Evolutionary conservation across 345 rosid species (phyloP).

Genomic region (Noccaea bulbosa): DNA sequence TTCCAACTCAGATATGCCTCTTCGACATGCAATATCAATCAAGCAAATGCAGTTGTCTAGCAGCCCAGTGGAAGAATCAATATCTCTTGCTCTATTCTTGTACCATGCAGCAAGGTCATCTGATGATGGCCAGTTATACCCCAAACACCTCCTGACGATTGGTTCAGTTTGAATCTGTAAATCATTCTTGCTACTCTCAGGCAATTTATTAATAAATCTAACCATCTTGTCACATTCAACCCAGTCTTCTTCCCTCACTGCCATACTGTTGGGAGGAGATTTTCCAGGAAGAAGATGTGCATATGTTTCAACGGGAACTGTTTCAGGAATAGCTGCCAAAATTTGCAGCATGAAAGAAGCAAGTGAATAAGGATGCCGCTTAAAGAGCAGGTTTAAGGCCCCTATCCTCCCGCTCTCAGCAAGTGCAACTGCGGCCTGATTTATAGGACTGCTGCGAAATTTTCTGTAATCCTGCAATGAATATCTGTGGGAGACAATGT

Average conservation of each 20-base stretch:
- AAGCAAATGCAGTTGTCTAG: constrained; percentile 81
- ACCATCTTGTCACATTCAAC: constrained; percentile 90
- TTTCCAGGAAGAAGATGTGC: constrained; percentile 95
- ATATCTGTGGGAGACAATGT: constrained; percentile 68
- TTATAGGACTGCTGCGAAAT: constrained; percentile 72
- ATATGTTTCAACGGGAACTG: constrained; percentile 83
- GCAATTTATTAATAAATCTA: constrained; percentile 57
- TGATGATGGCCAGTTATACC: constrained; percentile 74
- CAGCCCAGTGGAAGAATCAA: constrained; percentile 87
- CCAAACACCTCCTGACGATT: constrained; percentile 60
- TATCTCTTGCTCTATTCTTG: constrained; percentile 81
- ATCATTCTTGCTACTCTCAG: constrained; percentile 53
- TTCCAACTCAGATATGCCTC: constrained; percentile 71
- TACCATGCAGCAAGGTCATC: constrained; percentile 77
- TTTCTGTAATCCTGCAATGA: constrained; percentile 83
- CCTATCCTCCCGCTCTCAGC: constrained; percentile 97
- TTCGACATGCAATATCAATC: constrained; percentile 76
- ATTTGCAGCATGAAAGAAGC: constrained; percentile 66
- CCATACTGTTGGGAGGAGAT: constrained; percentile 63
- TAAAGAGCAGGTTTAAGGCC: constrained; percentile 85
- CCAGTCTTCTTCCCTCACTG: constrained; percentile 95
- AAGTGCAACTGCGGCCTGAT: constrained; percentile 71
- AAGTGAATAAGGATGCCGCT: constrained; percentile 92
- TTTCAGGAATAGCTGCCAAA: constrained; percentile 88
- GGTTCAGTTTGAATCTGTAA: constrained; percentile 73